Evolutionary conservation across 805 yeast species (phyloP), one percentile per base, ranked within the genome.

Genomic region (Wickerhamiella alocasiicola): DNA sequence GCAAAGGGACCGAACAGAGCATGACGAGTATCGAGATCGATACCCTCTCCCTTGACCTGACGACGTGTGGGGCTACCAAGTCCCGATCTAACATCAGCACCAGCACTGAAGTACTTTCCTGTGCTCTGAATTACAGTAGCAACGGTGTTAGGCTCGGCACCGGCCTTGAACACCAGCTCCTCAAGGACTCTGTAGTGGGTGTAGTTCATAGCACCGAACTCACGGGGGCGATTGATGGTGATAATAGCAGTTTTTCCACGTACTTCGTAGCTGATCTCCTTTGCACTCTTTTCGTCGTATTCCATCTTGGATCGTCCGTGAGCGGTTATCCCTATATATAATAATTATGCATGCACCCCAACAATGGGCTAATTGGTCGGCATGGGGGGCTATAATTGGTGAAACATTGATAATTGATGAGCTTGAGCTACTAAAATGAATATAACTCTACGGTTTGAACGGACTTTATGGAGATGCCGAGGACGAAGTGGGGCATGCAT

Each of bases 21-120:
- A 32, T 51, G 43, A 20, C 52, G 45, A 11, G 35, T 32, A 23
- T 32, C 31, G 25, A 24, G 24, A 36, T 52, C 51, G 31, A 33
- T 39, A n/a, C 40, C 46, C 15, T 36, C 46, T 2, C 29, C 7
- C 11, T 25, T 31, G 9, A 15, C 19, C 18, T 23, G 30, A 17
- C 28, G 26, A 4, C 27, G 37, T n/a, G 44, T 33, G 54, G 13
- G 38, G 7, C 37, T n/a, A 23, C 28, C 28, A 6, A 38, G 11
- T 6, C 47, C 51, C 31, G 61, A 66, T 36, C 63, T 66, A 39
- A 81, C 71, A 55, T 83, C 77, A 16, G 94, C 95, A 19, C 95
- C 95, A 5, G 94, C 80, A 19, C 84, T 75, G 57, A 83, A 84
- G 56, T 71, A 80, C 43, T 78, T 66, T 0, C 94, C 94, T 0